These are phyloP conservation scores for Picea sitchensis DNA, from an alignment of 75 land plant species.

Conservation along the genomic window DNA sequence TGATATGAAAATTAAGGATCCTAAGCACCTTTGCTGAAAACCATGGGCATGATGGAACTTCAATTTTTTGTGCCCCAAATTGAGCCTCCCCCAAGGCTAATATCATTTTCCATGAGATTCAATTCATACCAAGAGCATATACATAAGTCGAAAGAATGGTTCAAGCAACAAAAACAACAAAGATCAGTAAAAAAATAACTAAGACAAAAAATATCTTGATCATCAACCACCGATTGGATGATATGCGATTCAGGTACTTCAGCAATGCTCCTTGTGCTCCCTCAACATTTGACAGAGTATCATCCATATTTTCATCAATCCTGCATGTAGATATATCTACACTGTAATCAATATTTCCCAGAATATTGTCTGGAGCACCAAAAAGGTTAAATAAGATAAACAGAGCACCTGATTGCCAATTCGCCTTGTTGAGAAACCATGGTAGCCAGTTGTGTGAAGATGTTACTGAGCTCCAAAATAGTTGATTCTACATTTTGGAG, in stretches of 20 bases:
- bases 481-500: slow-evolving; percentile 98
- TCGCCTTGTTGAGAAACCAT: slow-evolving; percentile 99
- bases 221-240: slow-evolving; percentile 96
- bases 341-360: background rate
- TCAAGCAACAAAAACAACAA: slow-evolving; percentile 72
- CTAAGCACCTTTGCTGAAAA: background rate
- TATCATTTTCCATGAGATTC: background rate
- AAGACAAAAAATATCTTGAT: slow-evolving; percentile 91
- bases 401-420: slow-evolving; percentile 79
- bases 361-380: background rate
- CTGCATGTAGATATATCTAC: slow-evolving; percentile 25
- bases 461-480: slow-evolving; percentile 84
- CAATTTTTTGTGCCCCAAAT: background rate
- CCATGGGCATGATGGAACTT: background rate
- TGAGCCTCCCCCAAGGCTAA: slow-evolving; percentile 6
- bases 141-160: slow-evolving; percentile 5
- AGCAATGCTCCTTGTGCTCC: slow-evolving; percentile 87
- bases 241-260: slow-evolving; percentile 83
- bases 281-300: slow-evolving; percentile 86
- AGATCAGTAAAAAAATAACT: slow-evolving; percentile 83
- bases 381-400: background rate
- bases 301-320: slow-evolving; percentile 98
- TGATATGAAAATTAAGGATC: background rate
- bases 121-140: background rate
- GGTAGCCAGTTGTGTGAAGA: slow-evolving; percentile 90